These are phyloP conservation scores for Lepraria neglecta DNA, from an alignment of 495 filamentous ascomycete genomes.

Conservation along the genomic window DNA sequence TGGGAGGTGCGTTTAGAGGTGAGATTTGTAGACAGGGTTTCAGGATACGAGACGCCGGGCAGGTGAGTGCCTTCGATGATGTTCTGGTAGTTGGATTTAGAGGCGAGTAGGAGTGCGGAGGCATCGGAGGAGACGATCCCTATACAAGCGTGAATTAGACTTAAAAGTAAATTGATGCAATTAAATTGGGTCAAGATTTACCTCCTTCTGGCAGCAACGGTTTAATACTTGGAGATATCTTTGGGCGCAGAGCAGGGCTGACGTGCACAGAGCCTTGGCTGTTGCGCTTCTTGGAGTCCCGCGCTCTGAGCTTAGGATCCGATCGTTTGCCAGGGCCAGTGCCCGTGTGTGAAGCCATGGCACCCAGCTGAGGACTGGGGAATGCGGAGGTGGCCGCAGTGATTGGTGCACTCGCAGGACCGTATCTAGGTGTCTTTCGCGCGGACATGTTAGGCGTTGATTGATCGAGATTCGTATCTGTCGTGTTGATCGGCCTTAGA, in stretches of 20 bases:
- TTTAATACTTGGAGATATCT: conserved; percentile 91
- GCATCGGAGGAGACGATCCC: conserved; percentile 55
- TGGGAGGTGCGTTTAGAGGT: conserved; percentile 96
- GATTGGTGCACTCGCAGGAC: conserved; percentile 35
- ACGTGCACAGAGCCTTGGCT: conserved; percentile 72
- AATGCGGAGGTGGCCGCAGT: conserved; percentile 38
- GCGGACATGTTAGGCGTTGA: conserved; percentile 25
- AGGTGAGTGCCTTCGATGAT: conserved; percentile 88
- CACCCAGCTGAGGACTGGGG: conserved; percentile 48
- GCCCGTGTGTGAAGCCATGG: conserved; percentile 28
- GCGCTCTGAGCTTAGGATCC: conserved; percentile 26
- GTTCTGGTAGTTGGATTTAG: conserved; percentile 97
- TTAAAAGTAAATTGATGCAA: not conserved
- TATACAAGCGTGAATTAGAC: conserved; percentile 18
- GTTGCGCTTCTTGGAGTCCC: conserved; percentile 59
- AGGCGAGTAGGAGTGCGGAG: conserved; percentile 78
- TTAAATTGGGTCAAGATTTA: conserved; percentile 37
- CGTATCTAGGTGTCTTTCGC: conserved; percentile 25
- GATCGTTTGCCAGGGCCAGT: conserved; percentile 25
- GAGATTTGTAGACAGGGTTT: conserved; percentile 81
- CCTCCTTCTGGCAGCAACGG: conserved; percentile 74
- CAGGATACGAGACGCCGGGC: conserved; percentile 84
- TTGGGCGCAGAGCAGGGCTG: conserved; percentile 79
- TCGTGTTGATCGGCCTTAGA: conserved; percentile 26
- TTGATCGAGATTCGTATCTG: conserved; percentile 21